Evolutionary conservation across 2,329 filamentous ascomycete species (phyloP), one percentile per base, ranked within the genome.

Genomic region (Aspergillus vadensis): DNA sequence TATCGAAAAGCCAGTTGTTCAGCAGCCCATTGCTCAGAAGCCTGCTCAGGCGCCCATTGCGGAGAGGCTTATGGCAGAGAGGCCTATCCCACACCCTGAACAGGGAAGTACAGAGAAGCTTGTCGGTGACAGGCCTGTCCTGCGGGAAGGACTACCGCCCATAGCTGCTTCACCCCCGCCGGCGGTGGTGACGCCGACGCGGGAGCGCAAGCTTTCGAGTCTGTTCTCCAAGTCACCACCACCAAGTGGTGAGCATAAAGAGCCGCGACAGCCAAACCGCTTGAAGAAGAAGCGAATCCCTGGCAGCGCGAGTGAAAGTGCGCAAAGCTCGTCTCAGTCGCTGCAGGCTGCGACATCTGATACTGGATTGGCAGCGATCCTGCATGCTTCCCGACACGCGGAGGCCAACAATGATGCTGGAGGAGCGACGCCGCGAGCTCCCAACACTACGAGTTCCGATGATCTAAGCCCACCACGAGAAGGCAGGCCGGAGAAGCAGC

Each of bases 261-360:
- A 85, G 68, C 76, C 71, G 8, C 86, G 91, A 49, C 89, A 89
- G 72, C 91, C 92, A 0, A 97, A 97, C 71, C 97, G 97, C 76
- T 80, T 99, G 55, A 90, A 89, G 75, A 98, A 98, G 81, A 97
- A 91, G 76, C 84, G 79, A n/a, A 81, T 90, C 58, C 88, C 91
- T 0, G 88, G 87, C 44, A 91, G 91, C 70, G 79, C 90, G 21
- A 93, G 92, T 67, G 89, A 88, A 19, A 97, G 94, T 72, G 93
- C 94, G 0, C 92, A 97, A 65, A 97, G 93, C 72, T 98, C 95
- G 15, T 90, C 86, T 6, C 86, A 90, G 15, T 97, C 93, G 7
- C 80, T 96, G n/a, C 78, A 79, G 32, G 82, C 65, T 5, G 71
- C 71, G 15, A 72, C 74, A 8, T 72, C 69, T 14, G 72, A 85